Evolutionary conservation across 768 basidiomycete species (phyloP), one percentile per base, ranked within the genome.

Genomic region (Boletus patriciae): DNA sequence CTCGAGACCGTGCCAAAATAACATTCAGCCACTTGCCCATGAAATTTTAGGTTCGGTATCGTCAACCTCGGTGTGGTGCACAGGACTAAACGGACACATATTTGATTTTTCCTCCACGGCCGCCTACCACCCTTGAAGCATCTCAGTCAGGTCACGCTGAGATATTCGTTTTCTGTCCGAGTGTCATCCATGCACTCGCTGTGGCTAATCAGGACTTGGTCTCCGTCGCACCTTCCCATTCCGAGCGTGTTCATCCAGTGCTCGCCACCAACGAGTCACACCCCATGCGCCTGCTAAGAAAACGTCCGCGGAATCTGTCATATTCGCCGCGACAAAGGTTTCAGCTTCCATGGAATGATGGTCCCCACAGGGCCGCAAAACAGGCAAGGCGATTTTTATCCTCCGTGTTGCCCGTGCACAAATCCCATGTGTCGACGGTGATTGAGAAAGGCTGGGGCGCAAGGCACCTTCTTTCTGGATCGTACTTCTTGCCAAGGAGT

Each of bases 391-490:
- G 18, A 13, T 15, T 25, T 31, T 31, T 19, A 19, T 34, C 33
- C n/a, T 15, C 23, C 15, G 6, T 19, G 19, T 34, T 42, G 0
- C 27, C 6, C 2, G 18, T 54, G 41, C 8, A 5, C 41, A 18
- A 36, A 54, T 9, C 19, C 11, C 19, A 37, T 10, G 31, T 19
- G n/a, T 18, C 36, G 7, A n/a, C 21, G 51, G 50, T 58, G 40
- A 58, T 59, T 44, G 33, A 51, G 33, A 41, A 59, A n/a, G 54
- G 48, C 9, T 50, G 38, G 48, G 58, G 48, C 7, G 58, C 48
- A 44, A 50, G 56, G 10, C 45, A 51, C 38, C 49, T 45, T 23
- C 37, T 46, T 21, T 23, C 54, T 16, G 34, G 54, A 18, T 44
- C 42, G 13, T 25, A 18, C 7, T 46, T 46, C 40, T 21, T 60